These are phyloP conservation scores for Peniophora sp. DNA, from an alignment of 1,284 basidiomycete genomes.

Conservation along the genomic window DNA sequence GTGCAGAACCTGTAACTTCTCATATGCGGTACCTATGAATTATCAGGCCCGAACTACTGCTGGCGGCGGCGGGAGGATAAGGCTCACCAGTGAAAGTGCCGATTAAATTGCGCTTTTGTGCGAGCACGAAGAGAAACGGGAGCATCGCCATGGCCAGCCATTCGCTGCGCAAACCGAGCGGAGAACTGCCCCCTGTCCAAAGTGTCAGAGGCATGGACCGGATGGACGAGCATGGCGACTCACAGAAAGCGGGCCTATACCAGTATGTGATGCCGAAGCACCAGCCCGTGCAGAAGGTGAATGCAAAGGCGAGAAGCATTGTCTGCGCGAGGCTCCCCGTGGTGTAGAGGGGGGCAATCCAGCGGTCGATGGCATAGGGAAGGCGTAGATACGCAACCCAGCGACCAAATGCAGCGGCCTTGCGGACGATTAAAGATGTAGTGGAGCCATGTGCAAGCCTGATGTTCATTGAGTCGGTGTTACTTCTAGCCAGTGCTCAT, in stretches of 20 bases:
- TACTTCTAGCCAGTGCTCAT: neutral
- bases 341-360: neutral
- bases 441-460: neutral
- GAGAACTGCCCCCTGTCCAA: neutral
- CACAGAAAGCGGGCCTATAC: neutral
- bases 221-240: neutral
- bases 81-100: neutral
- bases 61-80: too few species aligned
- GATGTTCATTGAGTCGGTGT: neutral
- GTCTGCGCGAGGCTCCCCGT: constrained; percentile 1
- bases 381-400: neutral
- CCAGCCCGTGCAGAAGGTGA: neutral
- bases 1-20: neutral
- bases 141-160: constrained; percentile 1
- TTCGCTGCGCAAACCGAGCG: neutral
- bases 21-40: neutral
- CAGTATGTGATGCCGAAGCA: constrained; percentile 1
- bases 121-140: neutral
- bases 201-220: neutral
- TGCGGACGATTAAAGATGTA: too few species aligned
- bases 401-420: neutral
- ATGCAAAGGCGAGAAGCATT: neutral
- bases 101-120: neutral
- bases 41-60: too few species aligned
- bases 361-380: neutral